Evolutionary conservation across 371 early-diverging fungal genomes (phyloP), one percentile per base, ranked within the genome.

Genomic region (Cokeromyces recurvatus): DNA sequence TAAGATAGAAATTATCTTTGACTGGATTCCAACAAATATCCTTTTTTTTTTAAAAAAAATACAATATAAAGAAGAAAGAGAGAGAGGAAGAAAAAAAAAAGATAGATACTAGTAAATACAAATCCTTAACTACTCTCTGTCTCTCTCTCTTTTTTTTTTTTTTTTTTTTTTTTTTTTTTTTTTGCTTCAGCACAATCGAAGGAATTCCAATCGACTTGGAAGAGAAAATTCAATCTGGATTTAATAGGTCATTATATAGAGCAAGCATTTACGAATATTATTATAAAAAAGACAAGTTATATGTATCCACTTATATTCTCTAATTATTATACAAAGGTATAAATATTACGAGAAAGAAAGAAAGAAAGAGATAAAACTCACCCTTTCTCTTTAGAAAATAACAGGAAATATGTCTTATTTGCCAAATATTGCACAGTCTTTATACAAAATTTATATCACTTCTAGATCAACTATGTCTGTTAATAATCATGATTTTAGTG

Each of bases 281-380:
- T 48, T 14, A 19, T 24, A 14, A 29, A 21, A 42, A 47, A 32
- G 19, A 43, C 39, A n/a, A 48, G 36, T 24, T 8, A 25, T 19
- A 8, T 19, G 4, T 59, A 54, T 35, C 54, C 54, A 7, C 47
- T 59, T 1, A 50, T 59, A 4, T 59, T 59, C 20, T 41, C 37
- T 14, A 31, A 22, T 32, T 9, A 14, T 6, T 54, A 53, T 47
- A 47, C 40, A 4, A 53, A 43, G 10, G 57, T 56, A 42, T 23
- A 10, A 12, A 12, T 11, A n/a, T n/a, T n/a, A n/a, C n/a, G n/a
- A n/a, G n/a, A n/a, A n/a, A n/a, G n/a, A n/a, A n/a, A n/a, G n/a
- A n/a, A n/a, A n/a, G n/a, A n/a, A n/a, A n/a, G n/a, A n/a, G n/a
- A n/a, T n/a, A n/a, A n/a, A n/a, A n/a, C n/a, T n/a, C n/a, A n/a